phyloP scores from a whole-genome alignment of 352 stramenopile genomes.

The Phytophthora pini region DNA sequence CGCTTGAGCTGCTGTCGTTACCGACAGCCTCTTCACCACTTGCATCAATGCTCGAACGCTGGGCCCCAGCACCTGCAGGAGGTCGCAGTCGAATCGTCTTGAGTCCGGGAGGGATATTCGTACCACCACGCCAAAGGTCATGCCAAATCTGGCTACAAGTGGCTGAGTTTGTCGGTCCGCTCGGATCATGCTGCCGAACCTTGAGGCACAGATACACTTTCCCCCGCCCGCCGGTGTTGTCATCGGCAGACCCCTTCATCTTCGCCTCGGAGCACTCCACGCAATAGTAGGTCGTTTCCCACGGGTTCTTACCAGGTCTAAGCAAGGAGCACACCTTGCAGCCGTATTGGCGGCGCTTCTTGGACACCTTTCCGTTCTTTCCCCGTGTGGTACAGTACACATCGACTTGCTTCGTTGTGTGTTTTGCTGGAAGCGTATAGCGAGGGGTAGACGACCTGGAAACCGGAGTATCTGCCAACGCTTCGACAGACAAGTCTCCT shows the following conservation, averaged over 20 bases:
- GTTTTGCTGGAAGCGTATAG: conserved; percentile 1
- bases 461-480: neutral
- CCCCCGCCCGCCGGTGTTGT: neutral
- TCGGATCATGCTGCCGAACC: conserved; percentile 1
- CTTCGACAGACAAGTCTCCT: conserved; percentile 2
- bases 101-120: neutral
- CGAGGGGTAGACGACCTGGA: neutral
- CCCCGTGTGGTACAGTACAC: neutral
- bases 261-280: conserved; percentile 6
- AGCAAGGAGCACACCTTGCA: conserved; percentile 7
- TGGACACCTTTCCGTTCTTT: neutral
- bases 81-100: conserved; percentile 3
- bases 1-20: conserved; percentile 1
- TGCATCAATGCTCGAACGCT: neutral
- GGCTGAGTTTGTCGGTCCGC: neutral
- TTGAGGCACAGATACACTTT: conserved; percentile 1
- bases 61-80: neutral
- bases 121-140: neutral
- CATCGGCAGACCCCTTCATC: neutral
- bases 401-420: conserved; percentile 1
- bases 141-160: conserved; percentile 9
- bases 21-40: neutral
- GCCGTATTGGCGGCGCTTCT: conserved; percentile 9
- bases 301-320: neutral
- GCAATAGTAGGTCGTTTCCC: neutral